A percentile compares a stretch with the other conserved stretches of the same genome.
Evolutionary conservation across 163 green algal genomes (phyloP).

Genomic region (Chlorella variabilis): DNA sequence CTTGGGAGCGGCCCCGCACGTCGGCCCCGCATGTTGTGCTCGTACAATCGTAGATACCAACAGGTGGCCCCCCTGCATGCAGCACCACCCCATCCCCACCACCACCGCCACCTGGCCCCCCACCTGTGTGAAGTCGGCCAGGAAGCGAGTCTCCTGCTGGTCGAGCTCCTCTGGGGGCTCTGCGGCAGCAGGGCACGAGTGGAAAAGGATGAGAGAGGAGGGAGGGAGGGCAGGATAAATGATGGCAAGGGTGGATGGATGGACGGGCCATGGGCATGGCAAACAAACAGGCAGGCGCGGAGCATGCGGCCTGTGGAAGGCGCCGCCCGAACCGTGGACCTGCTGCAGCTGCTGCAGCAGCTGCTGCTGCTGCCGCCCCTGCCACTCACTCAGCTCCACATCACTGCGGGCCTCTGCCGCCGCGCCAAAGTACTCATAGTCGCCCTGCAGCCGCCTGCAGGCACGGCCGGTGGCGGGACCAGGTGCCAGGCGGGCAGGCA

Average conservation of each 20-base stretch:
- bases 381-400: not conserved
- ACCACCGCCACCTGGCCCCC: not conserved
- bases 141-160: constrained; percentile 55
- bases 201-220: not conserved
- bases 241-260: too few species aligned
- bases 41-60: too few species aligned
- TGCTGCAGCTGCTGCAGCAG: too few species aligned
- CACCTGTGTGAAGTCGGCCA: constrained; percentile 64
- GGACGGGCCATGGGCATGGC: too few species aligned
- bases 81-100: too few species aligned
- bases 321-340: too few species aligned
- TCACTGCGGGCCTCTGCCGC: constrained; percentile 25
- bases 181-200: not conserved
- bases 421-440: constrained; percentile 33
- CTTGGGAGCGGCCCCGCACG: too few species aligned
- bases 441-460: constrained; percentile 13
- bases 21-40: too few species aligned
- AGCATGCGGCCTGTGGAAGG: too few species aligned
- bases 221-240: not conserved
- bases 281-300: too few species aligned
- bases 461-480: not conserved
- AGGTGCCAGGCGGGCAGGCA: not conserved
- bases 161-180: constrained; percentile 14
- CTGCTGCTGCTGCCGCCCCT: too few species aligned
- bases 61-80: too few species aligned